These are phyloP conservation scores for Phytophthora citricola DNA, from an alignment of 352 stramenopile genomes.

Conservation along the genomic window DNA sequence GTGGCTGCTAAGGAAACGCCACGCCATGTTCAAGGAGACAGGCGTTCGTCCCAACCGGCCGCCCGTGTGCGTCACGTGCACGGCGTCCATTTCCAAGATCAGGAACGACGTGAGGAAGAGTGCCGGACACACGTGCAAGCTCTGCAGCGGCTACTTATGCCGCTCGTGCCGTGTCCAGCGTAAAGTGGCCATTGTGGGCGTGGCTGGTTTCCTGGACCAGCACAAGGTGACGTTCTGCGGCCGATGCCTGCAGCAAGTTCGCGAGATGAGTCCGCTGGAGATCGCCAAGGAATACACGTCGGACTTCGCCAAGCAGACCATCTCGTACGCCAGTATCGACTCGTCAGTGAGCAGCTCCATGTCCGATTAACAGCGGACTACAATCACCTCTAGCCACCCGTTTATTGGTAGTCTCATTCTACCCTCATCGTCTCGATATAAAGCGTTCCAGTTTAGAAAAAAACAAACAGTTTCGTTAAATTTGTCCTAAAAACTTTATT, in stretches of 20 bases:
- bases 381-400: not conserved
- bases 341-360: slow-evolving; percentile 13
- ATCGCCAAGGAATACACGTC: slow-evolving; percentile 18
- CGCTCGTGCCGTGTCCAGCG: slow-evolving; percentile 40
- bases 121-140: slow-evolving; percentile 26
- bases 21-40: slow-evolving; percentile 16
- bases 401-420: not conserved
- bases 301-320: slow-evolving; percentile 11
- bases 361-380: slow-evolving; percentile 8
- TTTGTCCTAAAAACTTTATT: no score
- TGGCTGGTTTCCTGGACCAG: slow-evolving; percentile 28
- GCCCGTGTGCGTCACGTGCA: slow-evolving; percentile 33
- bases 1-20: slow-evolving; percentile 30
- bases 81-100: slow-evolving; percentile 2
- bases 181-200: slow-evolving; percentile 34
- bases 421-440: no score
- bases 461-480: no score
- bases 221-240: slow-evolving; percentile 40
- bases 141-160: slow-evolving; percentile 45
- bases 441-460: no score
- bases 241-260: slow-evolving; percentile 25
- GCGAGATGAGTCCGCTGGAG: slow-evolving; percentile 24
- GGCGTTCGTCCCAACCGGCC: slow-evolving; percentile 5
- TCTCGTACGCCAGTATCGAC: slow-evolving; percentile 18
- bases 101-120: not conserved